Evolutionary conservation across 352 stramenopile species (phyloP).

Genomic region (Pythium grandisporangium): DNA sequence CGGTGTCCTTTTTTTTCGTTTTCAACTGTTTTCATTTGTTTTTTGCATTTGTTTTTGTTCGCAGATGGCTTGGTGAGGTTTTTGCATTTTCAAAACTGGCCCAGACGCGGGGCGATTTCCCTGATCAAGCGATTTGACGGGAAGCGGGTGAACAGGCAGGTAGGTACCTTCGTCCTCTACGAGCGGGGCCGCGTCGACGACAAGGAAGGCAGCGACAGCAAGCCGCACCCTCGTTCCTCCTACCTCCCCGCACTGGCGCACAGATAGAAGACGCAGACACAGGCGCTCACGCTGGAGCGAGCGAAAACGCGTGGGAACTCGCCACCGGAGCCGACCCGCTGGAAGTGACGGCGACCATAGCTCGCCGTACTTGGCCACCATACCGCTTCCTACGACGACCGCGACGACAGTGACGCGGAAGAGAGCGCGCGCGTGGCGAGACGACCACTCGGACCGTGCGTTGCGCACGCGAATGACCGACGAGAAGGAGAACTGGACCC

Average conservation of each 20-base stretch:
- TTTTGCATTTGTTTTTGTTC: too few relatives aligned
- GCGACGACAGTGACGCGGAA: neutral
- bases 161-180: neutral
- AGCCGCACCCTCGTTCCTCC: too few relatives aligned
- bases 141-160: neutral
- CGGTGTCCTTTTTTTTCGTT: too few relatives aligned
- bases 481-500: conserved; percentile 12
- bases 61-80: too few relatives aligned
- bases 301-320: neutral
- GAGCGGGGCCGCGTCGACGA: neutral
- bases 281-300: too few relatives aligned
- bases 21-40: too few relatives aligned
- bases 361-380: neutral
- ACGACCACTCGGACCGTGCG: neutral
- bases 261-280: too few relatives aligned
- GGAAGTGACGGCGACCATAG: neutral
- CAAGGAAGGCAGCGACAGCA: neutral
- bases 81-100: conserved; percentile 20
- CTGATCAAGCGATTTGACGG: neutral
- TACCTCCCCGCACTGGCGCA: too few relatives aligned
- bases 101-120: too few relatives aligned
- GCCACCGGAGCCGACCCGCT: neutral
- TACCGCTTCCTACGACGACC: neutral
- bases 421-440: conserved; percentile 1
- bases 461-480: conserved; percentile 7